Evolutionary conservation across 257 asterid species (phyloP), one percentile per base, ranked within the genome.

Genomic region (Cruciata laevipes): DNA sequence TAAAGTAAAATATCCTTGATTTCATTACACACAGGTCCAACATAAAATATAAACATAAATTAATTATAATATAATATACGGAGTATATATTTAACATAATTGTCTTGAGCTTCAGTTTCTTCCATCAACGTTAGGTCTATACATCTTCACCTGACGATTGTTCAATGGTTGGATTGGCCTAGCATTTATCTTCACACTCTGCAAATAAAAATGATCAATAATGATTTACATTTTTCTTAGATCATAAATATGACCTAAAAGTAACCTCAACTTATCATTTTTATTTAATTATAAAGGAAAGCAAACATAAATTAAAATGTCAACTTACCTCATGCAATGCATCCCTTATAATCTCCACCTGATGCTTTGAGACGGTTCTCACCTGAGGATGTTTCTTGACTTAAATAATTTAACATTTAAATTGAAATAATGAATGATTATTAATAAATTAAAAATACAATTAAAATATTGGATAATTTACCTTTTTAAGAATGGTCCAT

Each of bases 401-500:
- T 12, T 6, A 56, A 2, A 10, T 10, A 23, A 23, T 20, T 10
- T 21, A 23, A n/a, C n/a, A n/a, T n/a, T n/a, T n/a, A n/a, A n/a
- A n/a, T n/a, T n/a, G n/a, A n/a, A n/a, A n/a, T n/a, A n/a, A n/a
- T n/a, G n/a, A n/a, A n/a, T n/a, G n/a, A n/a, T n/a, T n/a, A n/a
- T n/a, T n/a, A n/a, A n/a, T n/a, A n/a, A n/a, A n/a, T n/a, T n/a
- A n/a, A n/a, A n/a, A n/a, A n/a, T n/a, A n/a, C n/a, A n/a, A n/a
- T n/a, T n/a, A n/a, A n/a, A n/a, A n/a, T n/a, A n/a, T n/a, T n/a
- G n/a, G n/a, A n/a, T n/a, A 16, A 53, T 9, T 63, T 72, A 85
- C 96, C 85, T 78, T 79, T 71, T 24, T 72, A 0, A 76, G 57
- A 61, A 89, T 78, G 5, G 92, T 80, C 96, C 95, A 89, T 0